phyloP scores from a whole-genome alignment of 495 filamentous ascomycete genomes.

The Tuber microsphaerosporum region DNA sequence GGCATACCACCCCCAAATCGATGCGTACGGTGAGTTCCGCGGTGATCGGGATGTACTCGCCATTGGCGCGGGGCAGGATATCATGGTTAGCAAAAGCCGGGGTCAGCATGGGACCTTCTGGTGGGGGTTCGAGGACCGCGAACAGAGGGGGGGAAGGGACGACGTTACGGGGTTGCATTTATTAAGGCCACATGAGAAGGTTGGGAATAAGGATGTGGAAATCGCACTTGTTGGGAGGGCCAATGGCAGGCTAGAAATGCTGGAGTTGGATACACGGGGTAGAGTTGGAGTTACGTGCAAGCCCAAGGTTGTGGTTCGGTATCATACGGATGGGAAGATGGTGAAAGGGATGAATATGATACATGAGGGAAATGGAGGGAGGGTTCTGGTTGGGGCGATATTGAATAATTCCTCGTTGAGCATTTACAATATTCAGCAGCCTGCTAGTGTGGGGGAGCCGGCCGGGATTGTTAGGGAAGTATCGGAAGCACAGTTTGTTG shows the following conservation, averaged over 20 bases:
- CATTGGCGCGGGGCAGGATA: conserved; percentile 57
- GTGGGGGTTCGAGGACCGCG: conserved; percentile 50
- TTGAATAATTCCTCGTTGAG: not conserved
- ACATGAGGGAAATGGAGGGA: not conserved
- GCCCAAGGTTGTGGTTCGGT: conserved; percentile 24
- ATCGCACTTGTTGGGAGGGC: conserved; percentile 46
- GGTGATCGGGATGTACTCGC: conserved; percentile 49
- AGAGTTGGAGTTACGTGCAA: not conserved
- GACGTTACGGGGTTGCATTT: conserved; percentile 58
- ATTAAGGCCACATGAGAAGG: conserved; percentile 45
- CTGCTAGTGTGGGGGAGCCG: not conserved
- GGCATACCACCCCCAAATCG: conserved; percentile 57
- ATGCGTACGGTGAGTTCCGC: conserved; percentile 48
- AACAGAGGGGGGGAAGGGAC: conserved; percentile 53
- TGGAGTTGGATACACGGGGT: conserved; percentile 33
- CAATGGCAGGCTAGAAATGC: conserved; percentile 44
- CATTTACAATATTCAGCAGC: not conserved
- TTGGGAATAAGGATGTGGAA: conserved; percentile 40
- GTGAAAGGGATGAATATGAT: conserved; percentile 27
- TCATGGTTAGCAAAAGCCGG: conserved; percentile 46
- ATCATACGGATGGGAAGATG: conserved; percentile 24
- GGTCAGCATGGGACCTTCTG: conserved; percentile 42
- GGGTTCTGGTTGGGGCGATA: not conserved
- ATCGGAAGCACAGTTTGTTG: conserved; percentile 2
- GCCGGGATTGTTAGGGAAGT: not conserved